Base-by-base conservation (phyloP, 148 eudicot genomes). In the Vaccinium corymbosum region DNA sequence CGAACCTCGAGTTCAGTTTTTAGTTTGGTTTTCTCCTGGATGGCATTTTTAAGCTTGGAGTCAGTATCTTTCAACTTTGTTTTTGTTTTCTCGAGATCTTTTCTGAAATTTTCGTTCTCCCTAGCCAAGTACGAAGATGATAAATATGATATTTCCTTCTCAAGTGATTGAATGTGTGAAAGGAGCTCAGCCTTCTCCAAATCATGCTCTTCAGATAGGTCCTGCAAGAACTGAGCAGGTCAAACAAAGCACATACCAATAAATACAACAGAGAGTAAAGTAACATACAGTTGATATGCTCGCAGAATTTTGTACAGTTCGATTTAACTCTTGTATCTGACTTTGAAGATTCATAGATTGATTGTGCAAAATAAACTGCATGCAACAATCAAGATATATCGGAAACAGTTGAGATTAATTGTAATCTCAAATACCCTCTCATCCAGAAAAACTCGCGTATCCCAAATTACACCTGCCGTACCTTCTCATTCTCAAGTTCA, bases 11-110 rank as follows among this genome's bases (percentile, higher is more conserved):
- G 92, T 83, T 95, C 95, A 81, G 98, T 97, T 88, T 94, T 97
- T 57, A 97, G 92, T 83, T 95, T 97, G 82, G 98, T 97, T 88
- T 94, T 97, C 88, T 97, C 99, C 89, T 97, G 99, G 57, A 97
- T 89, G 50, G 89, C 84, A 91, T 92, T 97, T 89, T 88, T 93
- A 75, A 94, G 92, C 93, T 95, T 97, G 79, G 55, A 92, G 51
- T 97, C 99, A 0, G 94, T 91, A 52, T 97, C 99, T 89, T 90
- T 95, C 89, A 94, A 84, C 78, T 92, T 94, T 6, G 91, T 66
- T 87, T 85, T 97, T 78, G 95, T 91, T 89, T 97, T 97, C 92
- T 97, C 98, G 42, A 94, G 91, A 59, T 97, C 99, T 89, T 97
- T 97, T 87, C 99, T 88, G 84, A 97, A 83, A 71, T 84, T 92